Conservation (phyloP, 2,329 filamentous ascomycete genomes). For the Ambrosiella xylebori region DNA sequence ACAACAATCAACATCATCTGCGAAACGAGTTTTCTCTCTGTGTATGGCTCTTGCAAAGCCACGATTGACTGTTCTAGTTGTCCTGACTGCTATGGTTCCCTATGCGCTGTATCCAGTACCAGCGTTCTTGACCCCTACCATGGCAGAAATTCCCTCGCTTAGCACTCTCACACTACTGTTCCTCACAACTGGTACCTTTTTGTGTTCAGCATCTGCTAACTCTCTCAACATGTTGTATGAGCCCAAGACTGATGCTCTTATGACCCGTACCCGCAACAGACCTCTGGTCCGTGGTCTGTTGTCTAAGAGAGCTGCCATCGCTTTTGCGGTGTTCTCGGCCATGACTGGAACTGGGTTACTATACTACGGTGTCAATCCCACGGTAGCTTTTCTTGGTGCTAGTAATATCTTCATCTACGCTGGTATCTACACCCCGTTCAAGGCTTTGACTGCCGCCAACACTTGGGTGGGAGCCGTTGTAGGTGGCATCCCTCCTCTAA, state of each 20-base stretch:
- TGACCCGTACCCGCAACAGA: slow-evolving; percentile 82
- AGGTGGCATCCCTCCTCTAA: slow-evolving; percentile 82
- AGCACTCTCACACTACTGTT: slow-evolving; percentile 84
- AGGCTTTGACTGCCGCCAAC: slow-evolving; percentile 70
- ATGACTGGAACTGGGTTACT: slow-evolving; percentile 52
- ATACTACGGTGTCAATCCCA: slow-evolving; percentile 85
- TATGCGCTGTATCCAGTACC: slow-evolving; percentile 91
- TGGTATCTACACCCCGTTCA: slow-evolving; percentile 81
- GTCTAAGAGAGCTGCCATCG: slow-evolving; percentile 48
- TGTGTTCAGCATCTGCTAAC: slow-evolving; percentile 84
- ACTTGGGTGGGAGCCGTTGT: slow-evolving; percentile 92
- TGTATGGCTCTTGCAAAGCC: slow-evolving; percentile 92
- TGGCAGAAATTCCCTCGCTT: slow-evolving; percentile 54
- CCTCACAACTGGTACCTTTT: slow-evolving; percentile 72
- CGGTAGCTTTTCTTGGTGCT: slow-evolving; percentile 68
- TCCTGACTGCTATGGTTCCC: slow-evolving; percentile 75
- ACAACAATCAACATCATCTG: slow-evolving; percentile 30
- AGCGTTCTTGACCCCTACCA: slow-evolving; percentile 56
- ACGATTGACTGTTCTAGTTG: slow-evolving; percentile 76
- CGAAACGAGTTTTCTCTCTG: slow-evolving; percentile 54
- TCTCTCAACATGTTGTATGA: slow-evolving; percentile 97
- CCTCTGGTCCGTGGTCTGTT: slow-evolving; percentile 74
- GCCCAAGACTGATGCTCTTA: slow-evolving; percentile 71
- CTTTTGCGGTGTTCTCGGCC: slow-evolving; percentile 66
- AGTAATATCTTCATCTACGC: slow-evolving; percentile 82